These are phyloP conservation scores for Mycena chlorophos DNA, from an alignment of 768 basidiomycete genomes.

Conservation along the genomic window DNA sequence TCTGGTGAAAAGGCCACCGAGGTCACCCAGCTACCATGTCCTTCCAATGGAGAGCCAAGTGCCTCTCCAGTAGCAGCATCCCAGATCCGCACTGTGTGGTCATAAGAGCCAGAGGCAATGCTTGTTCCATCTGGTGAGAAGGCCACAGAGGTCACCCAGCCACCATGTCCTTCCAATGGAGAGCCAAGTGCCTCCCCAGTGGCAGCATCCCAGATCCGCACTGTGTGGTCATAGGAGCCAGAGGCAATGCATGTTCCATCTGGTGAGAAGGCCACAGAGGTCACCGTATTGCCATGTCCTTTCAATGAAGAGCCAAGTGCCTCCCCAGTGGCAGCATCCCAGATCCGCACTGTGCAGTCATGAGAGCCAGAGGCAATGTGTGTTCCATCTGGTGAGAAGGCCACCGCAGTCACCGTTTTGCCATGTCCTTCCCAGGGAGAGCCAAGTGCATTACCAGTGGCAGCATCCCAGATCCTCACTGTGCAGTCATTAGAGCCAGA, in stretches of 20 bases:
- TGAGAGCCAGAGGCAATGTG: background rate
- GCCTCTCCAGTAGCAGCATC: background rate
- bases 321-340: background rate
- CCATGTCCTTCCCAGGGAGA: too few species aligned
- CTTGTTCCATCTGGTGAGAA: background rate
- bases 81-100: background rate
- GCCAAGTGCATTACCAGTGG: too few species aligned
- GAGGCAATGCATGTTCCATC: background rate
- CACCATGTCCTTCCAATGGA: background rate
- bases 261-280: background rate
- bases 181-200: background rate
- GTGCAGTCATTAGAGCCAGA: background rate
- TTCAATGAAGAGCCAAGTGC: background rate
- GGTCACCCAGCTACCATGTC: background rate
- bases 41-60: background rate
- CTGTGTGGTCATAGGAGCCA: background rate
- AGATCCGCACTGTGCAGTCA: background rate
- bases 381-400: background rate
- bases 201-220: background rate
- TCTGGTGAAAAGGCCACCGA: background rate
- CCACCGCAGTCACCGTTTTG: background rate
- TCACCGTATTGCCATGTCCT: background rate
- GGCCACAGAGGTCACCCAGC: background rate
- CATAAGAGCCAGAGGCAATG: background rate
- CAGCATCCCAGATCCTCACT: background rate